Evolutionary conservation across 2,329 filamentous ascomycete species (phyloP).

Genomic region (Amesomyces nigricolor): DNA sequence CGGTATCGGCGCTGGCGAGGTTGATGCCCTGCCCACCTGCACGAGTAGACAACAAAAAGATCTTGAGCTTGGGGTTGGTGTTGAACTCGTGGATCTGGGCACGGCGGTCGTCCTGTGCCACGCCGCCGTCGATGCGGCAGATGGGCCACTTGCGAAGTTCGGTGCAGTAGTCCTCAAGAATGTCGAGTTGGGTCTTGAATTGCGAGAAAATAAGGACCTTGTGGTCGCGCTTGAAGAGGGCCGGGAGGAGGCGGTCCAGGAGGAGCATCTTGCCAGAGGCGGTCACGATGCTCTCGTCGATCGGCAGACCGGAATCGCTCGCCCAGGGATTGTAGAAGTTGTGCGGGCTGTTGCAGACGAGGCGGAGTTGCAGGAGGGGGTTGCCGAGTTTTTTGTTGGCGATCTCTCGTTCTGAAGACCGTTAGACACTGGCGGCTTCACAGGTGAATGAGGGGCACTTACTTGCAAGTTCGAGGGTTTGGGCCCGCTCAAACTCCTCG

Average conservation of each 20-base stretch:
- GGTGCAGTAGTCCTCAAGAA: constrained; percentile 78
- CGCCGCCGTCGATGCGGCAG: constrained; percentile 86
- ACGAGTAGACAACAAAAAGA: constrained; percentile 85
- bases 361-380: constrained; percentile 81
- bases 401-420: constrained; percentile 66
- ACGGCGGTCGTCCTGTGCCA: constrained; percentile 67
- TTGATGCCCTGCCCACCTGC: constrained; percentile 96
- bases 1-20: constrained; percentile 82
- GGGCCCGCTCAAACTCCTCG: constrained; percentile 59
- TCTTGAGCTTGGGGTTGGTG: constrained; percentile 54
- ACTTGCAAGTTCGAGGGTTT: constrained; percentile 72
- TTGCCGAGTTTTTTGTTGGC: constrained; percentile 88
- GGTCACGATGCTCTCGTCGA: constrained; percentile 78
- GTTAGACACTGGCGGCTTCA: constrained; percentile 27
- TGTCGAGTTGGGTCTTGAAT: constrained; percentile 89
- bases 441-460: constrained; percentile 32
- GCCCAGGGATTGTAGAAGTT: constrained; percentile 95
- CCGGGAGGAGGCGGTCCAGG: constrained; percentile 76
- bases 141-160: constrained; percentile 73
- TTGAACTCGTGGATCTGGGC: constrained; percentile 72
- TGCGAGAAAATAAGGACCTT: constrained; percentile 96
- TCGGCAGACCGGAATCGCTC: constrained; percentile 48
- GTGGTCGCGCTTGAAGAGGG: constrained; percentile 67
- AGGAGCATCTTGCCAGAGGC: constrained; percentile 94
- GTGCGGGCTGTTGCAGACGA: constrained; percentile 89